Base-by-base conservation (phyloP, 108 stramenopile genomes). In the Nitzschia inconspicua region DNA sequence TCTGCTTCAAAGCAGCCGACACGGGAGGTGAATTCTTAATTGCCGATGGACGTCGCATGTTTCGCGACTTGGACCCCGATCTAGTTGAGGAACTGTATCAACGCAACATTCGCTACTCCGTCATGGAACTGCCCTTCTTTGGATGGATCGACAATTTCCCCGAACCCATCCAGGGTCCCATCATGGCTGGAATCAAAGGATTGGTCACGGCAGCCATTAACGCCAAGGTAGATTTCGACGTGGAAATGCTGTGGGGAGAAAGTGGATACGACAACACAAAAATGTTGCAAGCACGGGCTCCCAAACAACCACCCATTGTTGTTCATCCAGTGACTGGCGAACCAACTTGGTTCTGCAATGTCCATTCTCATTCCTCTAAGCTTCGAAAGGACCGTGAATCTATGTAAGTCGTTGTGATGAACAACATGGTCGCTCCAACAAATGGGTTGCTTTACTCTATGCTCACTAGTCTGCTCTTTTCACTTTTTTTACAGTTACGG, bases 291-390 rank as follows among this genome's bases (percentile, higher is more conserved):
- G 93, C 89, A 24, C 68, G 89, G 5, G 89, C 93, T 14, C 89
- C 89, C 3, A 59, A 72, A 47, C 93, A 94, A 58, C 93, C 93
- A 27, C 88, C 93, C 1, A 88, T 91, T 71, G 86, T 94, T 16
- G 31, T 76, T 1, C 89, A 94, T 63, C 93, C 93, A 13, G 80
- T 87, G 8, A 85, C 89, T 11, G 84, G 85, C 28, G 93, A 89
- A 46, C 88, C 93, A 18, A 88, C 88, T 26, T 94, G 93, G 93
- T 94, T 94, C 73, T 94, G 89, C 59, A 91, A 94, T 66, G 89
- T 94, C 16, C 93, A 94, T 67, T 87, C 85, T 16, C 93, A 94
- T 65, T 85, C 84, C n/a, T 73, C 77, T 30, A 78, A 79, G 53
- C 76, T 94, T 16, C 75, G 93, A 26, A 87, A 94, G 68, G 72